Conservation (phyloP, 805 yeast species). For the Myxozyma geophila region DNA sequence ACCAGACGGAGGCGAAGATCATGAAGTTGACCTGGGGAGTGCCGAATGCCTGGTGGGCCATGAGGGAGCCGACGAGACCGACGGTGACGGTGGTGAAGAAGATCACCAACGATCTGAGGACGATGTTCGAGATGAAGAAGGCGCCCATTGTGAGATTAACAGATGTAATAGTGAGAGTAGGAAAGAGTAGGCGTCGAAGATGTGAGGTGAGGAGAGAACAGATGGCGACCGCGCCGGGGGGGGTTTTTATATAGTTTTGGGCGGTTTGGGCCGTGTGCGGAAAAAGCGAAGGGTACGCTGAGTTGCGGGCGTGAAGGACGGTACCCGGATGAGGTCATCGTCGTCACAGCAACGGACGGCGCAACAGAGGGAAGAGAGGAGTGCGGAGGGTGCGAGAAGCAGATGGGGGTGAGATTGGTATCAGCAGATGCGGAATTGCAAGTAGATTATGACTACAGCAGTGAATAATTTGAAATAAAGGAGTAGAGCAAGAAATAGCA, state of each 20-base stretch:
- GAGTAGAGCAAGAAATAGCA: neutral
- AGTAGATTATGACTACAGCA: neutral
- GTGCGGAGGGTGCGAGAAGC: neutral
- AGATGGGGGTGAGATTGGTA: no score
- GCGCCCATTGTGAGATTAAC: conserved; percentile 31
- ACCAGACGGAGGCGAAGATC: conserved; percentile 87
- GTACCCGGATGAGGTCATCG: conserved; percentile 19
- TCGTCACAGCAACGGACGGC: conserved; percentile 22
- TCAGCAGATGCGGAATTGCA: neutral
- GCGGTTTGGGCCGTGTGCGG: no score
- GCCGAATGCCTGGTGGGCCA: conserved; percentile 65
- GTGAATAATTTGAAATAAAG: no score
- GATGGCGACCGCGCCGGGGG: conserved; percentile 1
- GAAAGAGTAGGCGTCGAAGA: neutral
- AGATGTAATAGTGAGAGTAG: neutral
- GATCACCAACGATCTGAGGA: conserved; percentile 76
- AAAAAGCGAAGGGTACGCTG: neutral
- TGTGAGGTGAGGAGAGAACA: neutral
- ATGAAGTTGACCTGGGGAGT: conserved; percentile 85
- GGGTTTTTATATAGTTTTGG: neutral
- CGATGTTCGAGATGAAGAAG: conserved; percentile 36
- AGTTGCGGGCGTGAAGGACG: neutral
- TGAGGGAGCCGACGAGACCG: conserved; percentile 87
- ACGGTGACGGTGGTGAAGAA: conserved; percentile 75
- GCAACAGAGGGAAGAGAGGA: conserved; percentile 1